Base-by-base conservation (phyloP, 192 early-diverging fungal species). In the Coemansia sp. region DNA sequence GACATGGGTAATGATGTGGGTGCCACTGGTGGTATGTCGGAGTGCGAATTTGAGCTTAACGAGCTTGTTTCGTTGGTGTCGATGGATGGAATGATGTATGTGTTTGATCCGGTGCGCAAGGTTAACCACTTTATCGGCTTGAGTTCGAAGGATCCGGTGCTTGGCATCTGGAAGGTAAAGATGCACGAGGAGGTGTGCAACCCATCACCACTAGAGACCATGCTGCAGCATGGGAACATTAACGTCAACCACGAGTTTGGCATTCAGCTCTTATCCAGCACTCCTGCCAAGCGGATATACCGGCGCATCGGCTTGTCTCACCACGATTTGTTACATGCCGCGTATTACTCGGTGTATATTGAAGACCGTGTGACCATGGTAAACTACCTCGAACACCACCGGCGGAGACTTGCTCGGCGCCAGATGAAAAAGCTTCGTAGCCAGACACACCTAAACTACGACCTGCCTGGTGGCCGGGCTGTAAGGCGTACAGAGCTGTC, bases 101-200 rank as follows among this genome's bases (percentile, higher is more conserved):
- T 76, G 69, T 83, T 78, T 34, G 81, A 83, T 40, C 81, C 73
- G 0, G 60, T 29, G 17, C 81, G 75, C 51, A 78, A 83, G n/a
- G 60, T 78, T 19, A 78, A 37, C 57, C 75, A 83, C 59, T 78
- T 64, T 66, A 60, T 83, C 41, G 48, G 67, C 17, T 70, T 83
- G 16, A 68, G 36, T 46, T 62, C 69, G 3, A 69, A 72, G 19
- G 81, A 83, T 46, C 81, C 81, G 14, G 75, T 74, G 31, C 67
- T 83, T 13, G 81, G 81, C 0, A 83, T 83, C 24, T 83, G 81
- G 81, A 83, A 83, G 64, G 69, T 68, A 54, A 78, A 83, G 67
- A 83, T 83, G 81, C 75, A 83, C 64, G 72, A 75, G 29, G 81
- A 83, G 16, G 57, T 83, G 2, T 60, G 75, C 63, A 64, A 65